Base-by-base conservation (phyloP, 306 rosid genomes). In the Pyrus bretschneideri region DNA sequence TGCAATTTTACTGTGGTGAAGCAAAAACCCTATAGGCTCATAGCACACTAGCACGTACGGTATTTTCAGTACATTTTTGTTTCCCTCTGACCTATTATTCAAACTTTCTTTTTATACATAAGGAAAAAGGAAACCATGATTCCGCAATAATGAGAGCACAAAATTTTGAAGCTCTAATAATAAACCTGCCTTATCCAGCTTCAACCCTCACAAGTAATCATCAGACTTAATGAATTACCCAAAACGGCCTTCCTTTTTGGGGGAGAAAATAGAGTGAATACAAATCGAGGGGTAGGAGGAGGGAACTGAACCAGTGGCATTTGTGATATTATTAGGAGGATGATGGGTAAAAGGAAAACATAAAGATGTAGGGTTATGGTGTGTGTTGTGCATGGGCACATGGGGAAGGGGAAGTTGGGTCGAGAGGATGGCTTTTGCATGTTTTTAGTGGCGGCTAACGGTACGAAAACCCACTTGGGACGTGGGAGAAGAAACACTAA, bases 311-410 rank as follows among this genome's bases (percentile, higher is more conserved):
- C 3, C 21, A 27, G 30, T 78, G 96, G 88, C 73, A 83, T 11
- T 70, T 61, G 64, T 55, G 88, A 42, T 55, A 82, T 83, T 83
- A 57, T 58, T 65, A 73, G 62, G n/a, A 21, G 67, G 19, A 72
- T 65, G 58, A 77, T 69, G 86, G 94, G 70, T 55, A 81, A 61
- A 78, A 25, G 23, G 67, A 67, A 77, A 3, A 60, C 64, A 67
- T 46, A 57, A 73, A 71, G 86, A 78, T 74, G 78, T 74, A 69
- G 55, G 63, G 74, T 85, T 55, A 45, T 64, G 83, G 75, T 77
- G 66, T 60, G 69, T 29, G 67, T 88, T 93, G 84, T 89, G 97
- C 82, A 85, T 78, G 84, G 83, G 87, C 72, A 81, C 73, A 30
- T 38, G 42, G 42, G 42, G 42, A 38, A 38, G 76, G 71, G 69